phyloP scores from a whole-genome alignment of 495 filamentous ascomycete species.

The Neurospora sp. region DNA sequence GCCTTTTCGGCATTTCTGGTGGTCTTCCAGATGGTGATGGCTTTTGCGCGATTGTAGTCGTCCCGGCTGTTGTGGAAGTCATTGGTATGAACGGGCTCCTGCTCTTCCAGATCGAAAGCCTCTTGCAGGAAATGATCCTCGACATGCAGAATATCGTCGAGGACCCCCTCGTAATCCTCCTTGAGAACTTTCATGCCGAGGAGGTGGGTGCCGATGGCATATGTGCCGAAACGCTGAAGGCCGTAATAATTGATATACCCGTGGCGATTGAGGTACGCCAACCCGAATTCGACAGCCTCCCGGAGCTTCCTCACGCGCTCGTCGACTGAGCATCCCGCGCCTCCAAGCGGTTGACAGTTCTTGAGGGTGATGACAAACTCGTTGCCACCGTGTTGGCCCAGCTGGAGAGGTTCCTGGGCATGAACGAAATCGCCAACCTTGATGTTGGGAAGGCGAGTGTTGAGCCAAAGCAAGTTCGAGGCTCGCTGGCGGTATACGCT shows the following conservation, averaged over 20 bases:
- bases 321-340: slow-evolving; percentile 29
- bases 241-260: slow-evolving; percentile 98
- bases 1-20: slow-evolving; percentile 46
- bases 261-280: slow-evolving; percentile 46
- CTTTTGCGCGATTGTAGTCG: slow-evolving; percentile 64
- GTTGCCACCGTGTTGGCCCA: slow-evolving; percentile 80
- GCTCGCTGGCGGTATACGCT: slow-evolving; percentile 58
- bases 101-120: slow-evolving; percentile 6
- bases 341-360: slow-evolving; percentile 58
- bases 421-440: slow-evolving; percentile 73
- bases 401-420: slow-evolving; percentile 53
- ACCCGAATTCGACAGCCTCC: slow-evolving; percentile 26
- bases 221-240: slow-evolving; percentile 86
- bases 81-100: neutral
- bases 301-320: slow-evolving; percentile 27
- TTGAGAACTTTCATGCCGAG: slow-evolving; percentile 76
- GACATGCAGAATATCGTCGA: slow-evolving; percentile 58
- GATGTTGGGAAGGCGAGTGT: slow-evolving; percentile 49
- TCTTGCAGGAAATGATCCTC: slow-evolving; percentile 22
- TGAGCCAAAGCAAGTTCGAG: slow-evolving; percentile 52
- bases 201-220: slow-evolving; percentile 67
- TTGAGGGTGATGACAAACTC: slow-evolving; percentile 86
- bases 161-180: slow-evolving; percentile 67
- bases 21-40: slow-evolving; percentile 59
- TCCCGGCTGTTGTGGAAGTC: slow-evolving; percentile 36